These are phyloP conservation scores for Pleurotus tuoliensis DNA, from an alignment of 768 basidiomycete species.

Conservation along the genomic window DNA sequence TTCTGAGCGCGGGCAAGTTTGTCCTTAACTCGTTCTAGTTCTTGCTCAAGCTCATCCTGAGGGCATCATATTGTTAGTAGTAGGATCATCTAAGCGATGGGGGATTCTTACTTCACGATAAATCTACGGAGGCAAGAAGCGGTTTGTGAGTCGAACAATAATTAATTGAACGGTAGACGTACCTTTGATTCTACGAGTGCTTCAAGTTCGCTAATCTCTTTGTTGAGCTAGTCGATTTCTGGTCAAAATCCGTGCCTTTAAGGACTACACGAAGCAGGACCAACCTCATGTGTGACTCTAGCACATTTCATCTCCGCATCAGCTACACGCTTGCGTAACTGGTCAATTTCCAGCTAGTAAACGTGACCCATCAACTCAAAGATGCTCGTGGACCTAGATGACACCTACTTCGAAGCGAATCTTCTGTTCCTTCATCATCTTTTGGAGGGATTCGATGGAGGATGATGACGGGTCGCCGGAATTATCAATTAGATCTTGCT, in stretches of 20 bases:
- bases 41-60: slow-evolving; percentile 84
- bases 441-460: slow-evolving; percentile 39
- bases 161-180: slow-evolving; percentile 3
- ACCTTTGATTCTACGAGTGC: slow-evolving; percentile 93
- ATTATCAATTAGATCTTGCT: slow-evolving; percentile 25
- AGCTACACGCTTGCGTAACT: slow-evolving; percentile 61
- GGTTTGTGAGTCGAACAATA: background rate
- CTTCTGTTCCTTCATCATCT: slow-evolving; percentile 43
- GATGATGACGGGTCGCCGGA: slow-evolving; percentile 11
- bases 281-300: slow-evolving; percentile 62
- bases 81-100: background rate
- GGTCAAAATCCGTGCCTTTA: background rate
- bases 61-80: slow-evolving; percentile 1
- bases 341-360: slow-evolving; percentile 57
- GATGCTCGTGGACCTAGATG: background rate
- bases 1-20: slow-evolving; percentile 58
- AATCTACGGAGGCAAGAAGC: slow-evolving; percentile 44
- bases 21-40: slow-evolving; percentile 73
- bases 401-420: slow-evolving; percentile 47
- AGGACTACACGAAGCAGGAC: slow-evolving; percentile 17
- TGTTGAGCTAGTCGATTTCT: slow-evolving; percentile 64
- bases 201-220: slow-evolving; percentile 91
- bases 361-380: background rate
- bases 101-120: slow-evolving; percentile 67
- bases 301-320: slow-evolving; percentile 77